A percentile compares a stretch with the other conserved stretches of the same genome.
Evolutionary conservation across 768 basidiomycete species (phyloP).

Genomic region (Tricholomella constricta): DNA sequence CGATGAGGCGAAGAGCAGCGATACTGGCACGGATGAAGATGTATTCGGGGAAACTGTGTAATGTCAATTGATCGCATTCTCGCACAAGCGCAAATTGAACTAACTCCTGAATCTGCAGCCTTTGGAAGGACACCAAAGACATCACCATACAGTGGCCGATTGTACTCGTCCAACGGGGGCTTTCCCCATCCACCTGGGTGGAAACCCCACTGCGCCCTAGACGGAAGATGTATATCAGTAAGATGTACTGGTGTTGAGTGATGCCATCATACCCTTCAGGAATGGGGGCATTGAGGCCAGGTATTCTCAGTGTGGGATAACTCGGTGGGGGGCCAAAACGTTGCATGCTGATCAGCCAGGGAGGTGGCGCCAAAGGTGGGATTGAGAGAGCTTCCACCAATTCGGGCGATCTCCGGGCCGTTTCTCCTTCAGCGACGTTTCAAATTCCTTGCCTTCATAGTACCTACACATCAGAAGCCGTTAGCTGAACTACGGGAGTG

Average conservation of each 20-base stretch:
- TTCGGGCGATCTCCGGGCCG: constrained; percentile 98
- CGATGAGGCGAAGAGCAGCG: constrained; percentile 44
- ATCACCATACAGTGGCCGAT: constrained; percentile 96
- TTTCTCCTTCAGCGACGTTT: constrained; percentile 96
- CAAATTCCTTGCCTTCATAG: constrained; percentile 99
- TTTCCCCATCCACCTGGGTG: constrained; percentile 99
- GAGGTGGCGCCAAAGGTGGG: constrained; percentile 97
- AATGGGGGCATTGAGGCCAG: constrained; percentile 94
- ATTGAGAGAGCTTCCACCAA: constrained; percentile 97
- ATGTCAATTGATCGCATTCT: constrained; percentile 10
- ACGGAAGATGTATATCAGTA: constrained; percentile 13
- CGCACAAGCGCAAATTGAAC: constrained; percentile 28
- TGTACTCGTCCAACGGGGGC: constrained; percentile 97
- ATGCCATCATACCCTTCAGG: constrained; percentile 84
- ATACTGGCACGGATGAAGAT: constrained; percentile 53
- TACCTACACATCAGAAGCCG: constrained; percentile 59
- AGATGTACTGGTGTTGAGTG: not conserved
- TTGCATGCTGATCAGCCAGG: constrained; percentile 99
- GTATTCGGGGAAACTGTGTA: constrained; percentile 46
- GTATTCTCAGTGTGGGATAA: constrained; percentile 94
- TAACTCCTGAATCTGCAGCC: constrained; percentile 70
- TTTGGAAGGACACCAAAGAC: constrained; percentile 95
- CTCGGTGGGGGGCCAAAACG: constrained; percentile 97
- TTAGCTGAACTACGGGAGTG: constrained; percentile 6
- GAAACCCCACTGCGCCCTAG: constrained; percentile 99